Evolutionary conservation across 1,139 yeast species (phyloP).

Genomic region (Spencermartinsiella ligniputridi): DNA sequence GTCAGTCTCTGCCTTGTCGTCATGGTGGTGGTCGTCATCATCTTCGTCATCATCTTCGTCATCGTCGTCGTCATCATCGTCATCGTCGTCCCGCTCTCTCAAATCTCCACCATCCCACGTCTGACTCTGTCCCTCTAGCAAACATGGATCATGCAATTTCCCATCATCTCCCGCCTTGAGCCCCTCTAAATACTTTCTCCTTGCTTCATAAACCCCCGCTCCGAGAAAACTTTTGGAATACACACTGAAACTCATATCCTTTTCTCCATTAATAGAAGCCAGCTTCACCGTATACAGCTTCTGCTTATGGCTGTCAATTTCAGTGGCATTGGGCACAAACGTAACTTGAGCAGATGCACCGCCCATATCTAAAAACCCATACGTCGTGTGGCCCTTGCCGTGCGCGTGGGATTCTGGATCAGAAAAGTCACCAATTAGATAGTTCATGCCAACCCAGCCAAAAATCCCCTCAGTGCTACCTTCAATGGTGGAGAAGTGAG

Average conservation of each 20-base stretch:
- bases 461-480: constrained; percentile 79
- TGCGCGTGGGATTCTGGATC: constrained; percentile 45
- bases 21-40: constrained; percentile 13
- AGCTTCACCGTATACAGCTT: constrained; percentile 51
- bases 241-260: constrained; percentile 41
- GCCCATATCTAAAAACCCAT: constrained; percentile 80
- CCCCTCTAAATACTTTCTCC: constrained; percentile 41
- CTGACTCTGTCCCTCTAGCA: constrained; percentile 34
- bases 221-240: constrained; percentile 70
- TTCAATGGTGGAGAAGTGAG: constrained; percentile 62
- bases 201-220: constrained; percentile 71
- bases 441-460: constrained; percentile 78
- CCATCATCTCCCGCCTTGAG: constrained; percentile 17
- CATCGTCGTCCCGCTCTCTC: constrained; percentile 12
- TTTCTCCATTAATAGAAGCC: constrained; percentile 33
- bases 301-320: constrained; percentile 49
- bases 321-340: constrained; percentile 62
- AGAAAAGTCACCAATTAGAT: constrained; percentile 57
- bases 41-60: constrained; percentile 16
- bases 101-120: constrained; percentile 7
- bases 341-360: constrained; percentile 86
- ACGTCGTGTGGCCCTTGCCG: constrained; percentile 54
- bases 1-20: constrained; percentile 14
- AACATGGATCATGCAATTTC: constrained; percentile 42
- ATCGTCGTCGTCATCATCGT: constrained; percentile 16